Conservation (phyloP, 768 basidiomycete genomes). For the Pulveroboletus sp. region DNA sequence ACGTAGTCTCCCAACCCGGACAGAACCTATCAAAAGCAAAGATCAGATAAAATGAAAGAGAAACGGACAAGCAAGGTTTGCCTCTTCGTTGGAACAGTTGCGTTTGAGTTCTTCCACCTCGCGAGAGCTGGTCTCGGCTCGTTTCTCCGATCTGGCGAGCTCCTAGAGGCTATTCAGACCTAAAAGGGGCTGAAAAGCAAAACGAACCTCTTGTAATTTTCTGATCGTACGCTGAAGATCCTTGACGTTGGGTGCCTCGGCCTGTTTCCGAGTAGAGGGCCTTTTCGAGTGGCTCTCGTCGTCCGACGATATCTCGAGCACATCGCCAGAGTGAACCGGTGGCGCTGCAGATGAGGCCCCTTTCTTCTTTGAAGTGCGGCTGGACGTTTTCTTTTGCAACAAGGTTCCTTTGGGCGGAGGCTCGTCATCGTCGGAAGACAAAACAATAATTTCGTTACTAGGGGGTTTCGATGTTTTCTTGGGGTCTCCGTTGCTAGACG, state of each 20-base stretch:
- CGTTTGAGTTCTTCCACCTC: conserved; percentile 24
- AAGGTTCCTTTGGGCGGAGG: conserved; percentile 19
- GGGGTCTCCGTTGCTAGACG: conserved; percentile 3
- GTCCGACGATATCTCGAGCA: conserved; percentile 60
- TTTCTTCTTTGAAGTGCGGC: conserved; percentile 15
- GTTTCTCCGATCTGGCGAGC: conserved; percentile 10
- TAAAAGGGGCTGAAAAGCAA: background rate
- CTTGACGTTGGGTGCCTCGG: conserved; percentile 17
- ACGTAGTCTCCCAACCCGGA: conserved; percentile 50
- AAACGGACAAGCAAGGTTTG: background rate
- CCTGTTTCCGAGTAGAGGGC: conserved; percentile 9
- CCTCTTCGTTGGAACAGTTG: conserved; percentile 7
- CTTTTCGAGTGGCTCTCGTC: conserved; percentile 37
- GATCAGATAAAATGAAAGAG: background rate
- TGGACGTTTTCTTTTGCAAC: conserved; percentile 10
- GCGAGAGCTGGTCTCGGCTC: conserved; percentile 8
- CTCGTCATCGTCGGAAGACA: conserved; percentile 34
- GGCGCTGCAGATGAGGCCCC: conserved; percentile 11
- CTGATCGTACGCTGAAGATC: conserved; percentile 40
- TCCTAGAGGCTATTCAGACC: no score
- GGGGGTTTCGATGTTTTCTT: conserved; percentile 16
- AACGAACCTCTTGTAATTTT: conserved; percentile 42
- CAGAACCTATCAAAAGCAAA: conserved; percentile 32
- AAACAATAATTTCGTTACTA: conserved; percentile 29
- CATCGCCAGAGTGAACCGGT: conserved; percentile 28